Base-by-base conservation (phyloP, 371 early-diverging fungal genomes). In the Apophysomyces sp. region DNA sequence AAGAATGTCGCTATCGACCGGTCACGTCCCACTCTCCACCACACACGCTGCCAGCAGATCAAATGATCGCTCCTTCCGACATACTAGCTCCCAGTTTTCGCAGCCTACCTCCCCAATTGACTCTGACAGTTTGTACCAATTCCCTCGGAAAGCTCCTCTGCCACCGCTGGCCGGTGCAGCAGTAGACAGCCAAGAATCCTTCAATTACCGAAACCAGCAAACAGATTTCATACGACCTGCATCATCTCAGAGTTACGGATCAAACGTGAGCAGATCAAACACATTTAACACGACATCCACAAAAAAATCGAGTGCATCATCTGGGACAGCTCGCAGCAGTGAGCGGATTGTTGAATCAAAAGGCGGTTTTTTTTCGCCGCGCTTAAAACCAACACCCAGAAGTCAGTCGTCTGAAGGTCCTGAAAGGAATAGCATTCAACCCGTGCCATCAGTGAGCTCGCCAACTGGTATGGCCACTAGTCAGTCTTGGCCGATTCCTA, bases 221-320 rank as follows among this genome's bases (percentile, higher is more conserved):
- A 9, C n/a, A 2, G 29, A 40, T 9, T 39, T 55, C 49, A 60
- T 60, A 28, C 58, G 26, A 60, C 52, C 9, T 52, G 57, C 40
- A 0, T 68, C 69, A 11, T 74, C 76, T 2, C 64, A 61, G 34
- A 77, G 76, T 36, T 55, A 68, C 26, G 58, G 60, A 6, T 74
- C 75, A 2, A 61, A 63, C 15, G 59, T 80, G 3, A 75, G 74
- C 52, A 63, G 81, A 16, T 77, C 81, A 0, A 80, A 77, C 51
- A 80, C 81, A 18, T 80, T 74, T 53, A 77, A 75, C 32, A 80
- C 80, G 18, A 59, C 69, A 1, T 80, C 81, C 5, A 68, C 73
- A 24, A 67, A 67, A 34, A 53, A 62, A 52, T 69, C 70, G 2
- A 65, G 60, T 29, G 55, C 66, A 26, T 63, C 67, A 1, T 63